A percentile compares a stretch with the other conserved stretches of the same genome.
Evolutionary conservation across 345 rosid genomes (phyloP).

Genomic region (Gossypium sturtianum): DNA sequence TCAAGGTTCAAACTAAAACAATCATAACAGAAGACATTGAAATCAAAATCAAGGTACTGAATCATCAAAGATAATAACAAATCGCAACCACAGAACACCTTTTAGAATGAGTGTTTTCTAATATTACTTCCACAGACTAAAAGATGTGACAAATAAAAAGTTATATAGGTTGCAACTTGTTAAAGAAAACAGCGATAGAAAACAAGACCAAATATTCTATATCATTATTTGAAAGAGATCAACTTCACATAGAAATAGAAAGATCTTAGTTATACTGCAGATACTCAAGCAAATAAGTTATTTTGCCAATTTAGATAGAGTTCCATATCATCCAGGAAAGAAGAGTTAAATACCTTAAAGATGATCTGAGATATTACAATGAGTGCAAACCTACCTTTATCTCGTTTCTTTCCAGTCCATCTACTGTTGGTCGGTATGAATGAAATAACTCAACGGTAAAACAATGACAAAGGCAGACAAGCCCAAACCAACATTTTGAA

Average conservation of each 20-base stretch:
- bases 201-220: neutral
- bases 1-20: conserved; percentile 36
- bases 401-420: neutral
- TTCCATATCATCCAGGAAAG: neutral
- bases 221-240: neutral
- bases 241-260: neutral
- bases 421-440: neutral
- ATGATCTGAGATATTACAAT: neutral
- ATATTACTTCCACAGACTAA: neutral
- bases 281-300: neutral
- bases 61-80: neutral
- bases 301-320: neutral
- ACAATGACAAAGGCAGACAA: neutral
- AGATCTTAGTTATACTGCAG: neutral
- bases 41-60: neutral
- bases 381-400: neutral
- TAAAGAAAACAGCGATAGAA: neutral
- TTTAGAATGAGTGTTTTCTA: neutral
- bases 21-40: neutral
- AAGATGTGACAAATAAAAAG: neutral
- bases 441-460: neutral
- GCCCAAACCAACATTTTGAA: neutral
- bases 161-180: neutral
- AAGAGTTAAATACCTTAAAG: neutral
- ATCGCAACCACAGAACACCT: neutral